These are phyloP conservation scores for Fusarium xyrophilum DNA, from an alignment of 2,329 filamentous ascomycete genomes.

Conservation along the genomic window DNA sequence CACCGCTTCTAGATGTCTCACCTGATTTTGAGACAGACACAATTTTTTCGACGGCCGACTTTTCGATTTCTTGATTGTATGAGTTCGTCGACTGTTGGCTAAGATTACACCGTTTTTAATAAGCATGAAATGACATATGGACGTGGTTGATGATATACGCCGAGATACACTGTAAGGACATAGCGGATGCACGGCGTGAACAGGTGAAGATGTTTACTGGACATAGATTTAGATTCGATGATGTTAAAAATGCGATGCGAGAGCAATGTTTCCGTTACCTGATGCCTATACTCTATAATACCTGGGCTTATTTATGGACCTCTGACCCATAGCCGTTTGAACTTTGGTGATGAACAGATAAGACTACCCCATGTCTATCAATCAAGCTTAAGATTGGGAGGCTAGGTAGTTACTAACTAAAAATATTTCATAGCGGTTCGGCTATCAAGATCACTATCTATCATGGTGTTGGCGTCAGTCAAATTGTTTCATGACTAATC, in stretches of 20 bases:
- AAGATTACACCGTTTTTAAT: conserved; percentile 45
- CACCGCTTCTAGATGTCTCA: conserved; percentile 47
- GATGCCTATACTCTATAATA: neutral
- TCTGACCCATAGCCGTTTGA: neutral
- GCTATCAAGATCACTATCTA: neutral
- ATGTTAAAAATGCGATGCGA: conserved; percentile 31
- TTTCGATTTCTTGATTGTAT: conserved; percentile 40
- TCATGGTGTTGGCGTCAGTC: neutral
- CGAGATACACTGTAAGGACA: conserved; percentile 29
- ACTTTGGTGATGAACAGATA: neutral
- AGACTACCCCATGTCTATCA: neutral
- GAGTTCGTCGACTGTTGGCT: conserved; percentile 39
- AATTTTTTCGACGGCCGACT: conserved; percentile 29
- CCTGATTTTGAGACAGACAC: conserved; percentile 5
- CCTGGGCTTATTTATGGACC: neutral
- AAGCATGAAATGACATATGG: conserved; percentile 43
- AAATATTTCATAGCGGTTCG: neutral
- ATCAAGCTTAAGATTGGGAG: neutral
- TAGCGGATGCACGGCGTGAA: conserved; percentile 29
- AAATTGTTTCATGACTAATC: conserved; percentile 5
- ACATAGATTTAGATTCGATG: conserved; percentile 42
- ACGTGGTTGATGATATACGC: conserved; percentile 39
- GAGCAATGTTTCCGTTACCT: conserved; percentile 30
- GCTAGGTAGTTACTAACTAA: neutral
- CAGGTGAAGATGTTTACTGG: conserved; percentile 25